Evolutionary conservation across 2,329 filamentous ascomycete species (phyloP).

Genomic region (Lanzia echinophila): DNA sequence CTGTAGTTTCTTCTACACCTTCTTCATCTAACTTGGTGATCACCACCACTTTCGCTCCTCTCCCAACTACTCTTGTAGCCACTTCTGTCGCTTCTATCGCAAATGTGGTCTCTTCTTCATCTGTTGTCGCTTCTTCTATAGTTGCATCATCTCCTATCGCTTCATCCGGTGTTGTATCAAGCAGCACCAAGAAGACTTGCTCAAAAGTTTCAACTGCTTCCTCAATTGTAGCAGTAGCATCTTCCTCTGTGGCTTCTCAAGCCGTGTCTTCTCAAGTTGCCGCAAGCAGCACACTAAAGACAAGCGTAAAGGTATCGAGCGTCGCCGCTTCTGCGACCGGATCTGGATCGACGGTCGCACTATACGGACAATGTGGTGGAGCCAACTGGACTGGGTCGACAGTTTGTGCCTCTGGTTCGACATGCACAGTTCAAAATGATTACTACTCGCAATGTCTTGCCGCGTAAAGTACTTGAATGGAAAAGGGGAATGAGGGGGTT

Average conservation of each 20-base stretch:
- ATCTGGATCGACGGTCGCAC: background rate
- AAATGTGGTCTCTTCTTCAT: too few species aligned
- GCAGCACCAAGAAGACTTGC: background rate
- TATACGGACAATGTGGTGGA: constrained; percentile 9
- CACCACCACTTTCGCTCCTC: too few species aligned
- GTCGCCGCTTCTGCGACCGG: background rate
- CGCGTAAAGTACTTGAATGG: background rate
- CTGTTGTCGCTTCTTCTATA: too few species aligned
- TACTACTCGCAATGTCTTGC: constrained; percentile 10
- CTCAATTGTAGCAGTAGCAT: too few species aligned
- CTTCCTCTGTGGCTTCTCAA: background rate
- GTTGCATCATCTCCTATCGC: too few species aligned
- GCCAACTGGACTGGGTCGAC: background rate
- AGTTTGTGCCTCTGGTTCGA: background rate
- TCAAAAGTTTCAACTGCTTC: background rate
- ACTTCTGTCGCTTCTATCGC: too few species aligned
- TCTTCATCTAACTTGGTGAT: too few species aligned
- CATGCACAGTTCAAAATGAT: background rate
- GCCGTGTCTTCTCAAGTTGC: background rate
- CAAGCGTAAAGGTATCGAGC: background rate
- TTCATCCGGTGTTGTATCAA: background rate
- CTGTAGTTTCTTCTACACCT: background rate
- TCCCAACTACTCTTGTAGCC: too few species aligned
- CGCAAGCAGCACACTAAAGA: background rate
- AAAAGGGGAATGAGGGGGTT: background rate